Evolutionary conservation across 2,329 filamentous ascomycete species (phyloP).

Genomic region (Elsinoe arachidis): DNA sequence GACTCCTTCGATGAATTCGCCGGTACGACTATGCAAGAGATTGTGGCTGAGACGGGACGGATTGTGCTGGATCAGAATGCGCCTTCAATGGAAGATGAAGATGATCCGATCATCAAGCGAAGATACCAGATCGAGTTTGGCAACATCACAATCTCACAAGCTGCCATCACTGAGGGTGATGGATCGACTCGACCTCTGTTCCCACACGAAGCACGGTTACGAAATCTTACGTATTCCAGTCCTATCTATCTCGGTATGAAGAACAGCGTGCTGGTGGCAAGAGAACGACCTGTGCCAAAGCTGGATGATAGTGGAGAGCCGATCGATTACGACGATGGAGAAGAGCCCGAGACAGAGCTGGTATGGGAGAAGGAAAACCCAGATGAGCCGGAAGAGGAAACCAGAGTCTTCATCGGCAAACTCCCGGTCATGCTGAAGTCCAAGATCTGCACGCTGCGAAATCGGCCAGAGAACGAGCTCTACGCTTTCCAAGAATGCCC

Average conservation of each 20-base stretch:
- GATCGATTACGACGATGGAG: slow-evolving; percentile 33
- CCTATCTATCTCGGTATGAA: slow-evolving; percentile 84
- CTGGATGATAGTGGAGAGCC: slow-evolving; percentile 61
- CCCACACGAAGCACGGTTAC: slow-evolving; percentile 89
- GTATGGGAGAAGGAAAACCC: slow-evolving; percentile 38
- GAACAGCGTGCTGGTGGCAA: slow-evolving; percentile 73
- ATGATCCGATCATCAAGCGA: slow-evolving; percentile 65
- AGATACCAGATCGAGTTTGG: slow-evolving; percentile 95
- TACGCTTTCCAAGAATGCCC: slow-evolving; percentile 94
- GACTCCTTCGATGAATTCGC: slow-evolving; percentile 99
- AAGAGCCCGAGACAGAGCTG: slow-evolving; percentile 36
- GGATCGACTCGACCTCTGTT: slow-evolving; percentile 77
- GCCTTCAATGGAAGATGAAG: slow-evolving; percentile 62
- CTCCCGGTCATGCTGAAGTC: slow-evolving; percentile 98
- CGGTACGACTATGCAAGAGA: slow-evolving; percentile 83
- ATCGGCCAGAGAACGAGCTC: slow-evolving; percentile 73
- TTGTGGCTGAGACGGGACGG: slow-evolving; percentile 84
- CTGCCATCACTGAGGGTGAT: slow-evolving; percentile 87
- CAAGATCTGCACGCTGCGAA: slow-evolving; percentile 82
- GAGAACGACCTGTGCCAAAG: slow-evolving; percentile 60
- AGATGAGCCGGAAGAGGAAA: slow-evolving; percentile 39
- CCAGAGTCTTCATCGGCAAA: slow-evolving; percentile 85
- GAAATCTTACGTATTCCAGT: slow-evolving; percentile 91
- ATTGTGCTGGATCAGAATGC: slow-evolving; percentile 92
- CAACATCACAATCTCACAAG: slow-evolving; percentile 77